These are phyloP conservation scores for Corylus americana DNA, from an alignment of 306 rosid species.

Conservation along the genomic window DNA sequence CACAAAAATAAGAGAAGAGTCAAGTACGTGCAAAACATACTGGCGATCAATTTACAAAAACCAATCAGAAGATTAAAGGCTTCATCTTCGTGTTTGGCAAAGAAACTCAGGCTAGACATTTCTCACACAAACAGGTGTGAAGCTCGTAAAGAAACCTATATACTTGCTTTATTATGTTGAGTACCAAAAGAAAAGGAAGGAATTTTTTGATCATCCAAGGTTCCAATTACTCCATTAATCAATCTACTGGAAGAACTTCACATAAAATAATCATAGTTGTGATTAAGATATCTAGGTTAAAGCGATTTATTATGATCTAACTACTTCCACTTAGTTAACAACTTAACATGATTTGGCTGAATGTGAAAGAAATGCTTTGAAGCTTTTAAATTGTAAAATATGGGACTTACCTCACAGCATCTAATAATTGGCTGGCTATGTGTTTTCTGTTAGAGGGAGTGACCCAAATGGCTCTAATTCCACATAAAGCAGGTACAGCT, in stretches of 20 bases:
- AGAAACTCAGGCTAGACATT: not conserved
- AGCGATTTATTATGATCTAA: not conserved
- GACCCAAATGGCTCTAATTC: conserved; percentile 88
- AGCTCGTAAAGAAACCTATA: not conserved
- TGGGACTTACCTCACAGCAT: conserved; percentile 66
- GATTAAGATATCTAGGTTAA: not conserved
- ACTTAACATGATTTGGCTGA: not conserved
- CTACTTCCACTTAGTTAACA: not conserved
- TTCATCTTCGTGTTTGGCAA: not conserved
- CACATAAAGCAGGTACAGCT: conserved; percentile 64
- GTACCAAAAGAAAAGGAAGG: not conserved
- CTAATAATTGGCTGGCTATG: conserved; percentile 68
- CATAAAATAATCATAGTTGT: not conserved
- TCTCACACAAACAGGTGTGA: not conserved
- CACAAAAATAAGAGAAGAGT: conserved; percentile 11
- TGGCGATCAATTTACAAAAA: conserved; percentile 1
- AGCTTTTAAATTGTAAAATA: not conserved
- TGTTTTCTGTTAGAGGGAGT: conserved; percentile 68
- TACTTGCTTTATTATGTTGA: not conserved
- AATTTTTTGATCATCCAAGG: not conserved
- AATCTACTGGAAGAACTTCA: not conserved
- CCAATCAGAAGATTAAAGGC: not conserved
- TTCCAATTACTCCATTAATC: not conserved
- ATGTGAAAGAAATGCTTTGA: not conserved
- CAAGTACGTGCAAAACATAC: not conserved